Evolutionary conservation across 176 grass and related monocot genomes (phyloP).

Genomic region (Areca catechu): DNA sequence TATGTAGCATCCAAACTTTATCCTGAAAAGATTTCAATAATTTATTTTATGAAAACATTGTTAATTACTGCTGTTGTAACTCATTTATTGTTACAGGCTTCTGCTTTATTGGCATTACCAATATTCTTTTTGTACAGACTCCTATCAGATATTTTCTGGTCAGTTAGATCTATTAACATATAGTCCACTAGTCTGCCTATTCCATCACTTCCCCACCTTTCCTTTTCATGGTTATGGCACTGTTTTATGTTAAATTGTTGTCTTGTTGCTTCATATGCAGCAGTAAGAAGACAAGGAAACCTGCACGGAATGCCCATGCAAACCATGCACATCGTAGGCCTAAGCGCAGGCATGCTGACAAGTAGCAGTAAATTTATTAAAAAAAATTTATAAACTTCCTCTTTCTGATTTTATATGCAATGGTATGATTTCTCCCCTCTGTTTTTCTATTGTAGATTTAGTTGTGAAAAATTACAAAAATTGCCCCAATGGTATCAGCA

Average conservation of each 20-base stretch:
- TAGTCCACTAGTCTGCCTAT: no score
- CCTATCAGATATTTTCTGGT: conserved; percentile 54
- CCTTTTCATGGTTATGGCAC: no score
- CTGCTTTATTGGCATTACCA: conserved; percentile 52
- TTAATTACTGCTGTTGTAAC: no score
- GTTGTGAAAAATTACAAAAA: no score
- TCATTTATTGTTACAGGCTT: conserved; percentile 37
- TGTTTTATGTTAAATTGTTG: neutral
- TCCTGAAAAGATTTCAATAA: neutral
- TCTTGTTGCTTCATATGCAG: neutral
- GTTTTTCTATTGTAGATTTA: no score
- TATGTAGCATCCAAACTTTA: conserved; percentile 17
- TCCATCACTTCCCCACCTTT: no score
- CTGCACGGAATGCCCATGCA: neutral
- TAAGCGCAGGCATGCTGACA: conserved; percentile 16
- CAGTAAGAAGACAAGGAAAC: neutral
- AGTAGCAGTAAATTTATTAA: neutral
- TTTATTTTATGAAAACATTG: no score
- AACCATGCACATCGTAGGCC: conserved; percentile 3
- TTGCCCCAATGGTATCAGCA: no score
- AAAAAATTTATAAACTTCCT: no score
- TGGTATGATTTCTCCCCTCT: no score
- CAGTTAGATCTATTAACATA: conserved; percentile 9
- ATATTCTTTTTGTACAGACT: conserved; percentile 51
- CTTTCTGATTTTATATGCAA: no score